Evolutionary conservation across 805 yeast species (phyloP).

Genomic region (Starmera dryadoides): DNA sequence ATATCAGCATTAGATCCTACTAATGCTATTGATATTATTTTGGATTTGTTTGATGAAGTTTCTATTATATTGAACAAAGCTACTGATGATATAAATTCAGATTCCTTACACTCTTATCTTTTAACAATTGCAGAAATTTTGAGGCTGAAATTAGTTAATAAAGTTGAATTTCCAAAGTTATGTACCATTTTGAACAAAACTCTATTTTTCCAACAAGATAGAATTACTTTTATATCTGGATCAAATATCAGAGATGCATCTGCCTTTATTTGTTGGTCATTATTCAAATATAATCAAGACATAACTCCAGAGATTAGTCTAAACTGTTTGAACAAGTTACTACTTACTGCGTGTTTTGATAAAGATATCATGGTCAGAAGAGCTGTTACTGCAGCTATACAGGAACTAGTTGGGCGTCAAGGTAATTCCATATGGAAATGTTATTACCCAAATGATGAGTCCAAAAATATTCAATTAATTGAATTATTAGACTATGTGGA

Average conservation of each 20-base stretch:
- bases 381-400: constrained; percentile 82
- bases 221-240: constrained; percentile 48
- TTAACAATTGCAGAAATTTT: constrained; percentile 27
- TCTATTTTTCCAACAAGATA: constrained; percentile 51
- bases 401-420: constrained; percentile 77
- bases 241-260: constrained; percentile 76
- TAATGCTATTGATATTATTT: constrained; percentile 36
- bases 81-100: constrained; percentile 19
- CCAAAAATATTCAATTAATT: constrained; percentile 40
- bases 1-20: constrained; percentile 23
- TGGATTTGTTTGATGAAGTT: constrained; percentile 17
- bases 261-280: constrained; percentile 80
- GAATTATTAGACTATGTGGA: constrained; percentile 50
- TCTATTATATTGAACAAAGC: constrained; percentile 3
- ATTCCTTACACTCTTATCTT: constrained; percentile 27
- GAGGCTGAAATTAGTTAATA: constrained; percentile 8
- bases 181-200: constrained; percentile 32
- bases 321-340: constrained; percentile 25
- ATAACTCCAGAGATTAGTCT: constrained; percentile 12
- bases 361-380: constrained; percentile 66
- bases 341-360: constrained; percentile 59
- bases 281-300: constrained; percentile 35
- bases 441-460: constrained; percentile 21
- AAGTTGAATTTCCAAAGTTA: constrained; percentile 7
- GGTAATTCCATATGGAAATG: constrained; percentile 33